Conservation (phyloP, 176 grass and related monocot genomes). For the Hordeum marinum region DNA sequence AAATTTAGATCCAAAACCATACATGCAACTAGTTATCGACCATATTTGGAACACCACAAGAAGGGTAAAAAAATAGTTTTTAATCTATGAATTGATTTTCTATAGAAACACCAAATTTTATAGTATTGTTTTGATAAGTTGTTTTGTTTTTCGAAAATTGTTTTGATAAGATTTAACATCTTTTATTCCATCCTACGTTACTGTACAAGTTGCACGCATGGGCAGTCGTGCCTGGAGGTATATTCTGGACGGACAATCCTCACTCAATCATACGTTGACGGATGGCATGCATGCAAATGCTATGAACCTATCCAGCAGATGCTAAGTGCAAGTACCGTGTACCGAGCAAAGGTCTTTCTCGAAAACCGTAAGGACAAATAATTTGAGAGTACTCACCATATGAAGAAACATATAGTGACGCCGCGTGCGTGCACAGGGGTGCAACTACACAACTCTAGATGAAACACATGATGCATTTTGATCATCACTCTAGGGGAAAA, state of each 20-base stretch:
- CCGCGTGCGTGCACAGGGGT: not conserved
- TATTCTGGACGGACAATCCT: not conserved
- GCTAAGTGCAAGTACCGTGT: not conserved
- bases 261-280: not conserved
- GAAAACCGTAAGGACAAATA: not conserved
- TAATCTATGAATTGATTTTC: too few species aligned
- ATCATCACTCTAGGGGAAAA: too few species aligned
- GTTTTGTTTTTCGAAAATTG: too few species aligned
- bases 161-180: too few species aligned
- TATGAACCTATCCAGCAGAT: not conserved
- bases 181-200: not conserved
- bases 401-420: not conserved
- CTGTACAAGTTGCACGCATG: not conserved
- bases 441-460: too few species aligned
- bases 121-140: too few species aligned
- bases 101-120: too few species aligned
- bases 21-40: too few species aligned
- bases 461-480: too few species aligned
- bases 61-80: too few species aligned
- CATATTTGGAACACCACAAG: too few species aligned
- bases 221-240: not conserved
- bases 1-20: too few species aligned
- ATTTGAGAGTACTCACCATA: not conserved
- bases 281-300: not conserved
- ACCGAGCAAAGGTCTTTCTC: not conserved